Conservation (phyloP, 306 rosid species). For the Biancaea sappan region DNA sequence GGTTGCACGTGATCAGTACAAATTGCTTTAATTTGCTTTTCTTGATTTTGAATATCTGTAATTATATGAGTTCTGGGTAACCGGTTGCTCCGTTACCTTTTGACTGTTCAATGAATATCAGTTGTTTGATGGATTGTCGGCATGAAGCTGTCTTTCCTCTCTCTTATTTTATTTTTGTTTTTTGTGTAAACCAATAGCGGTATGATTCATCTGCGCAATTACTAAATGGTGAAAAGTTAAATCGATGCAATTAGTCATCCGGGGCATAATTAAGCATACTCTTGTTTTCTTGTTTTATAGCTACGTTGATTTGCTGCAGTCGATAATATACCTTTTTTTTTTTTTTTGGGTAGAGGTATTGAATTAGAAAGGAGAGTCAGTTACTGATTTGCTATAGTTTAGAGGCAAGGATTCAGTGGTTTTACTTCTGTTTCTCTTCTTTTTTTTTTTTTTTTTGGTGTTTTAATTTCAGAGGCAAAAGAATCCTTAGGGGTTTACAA, state of each 20-base stretch:
- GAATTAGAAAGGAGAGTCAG: neutral
- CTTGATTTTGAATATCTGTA: neutral
- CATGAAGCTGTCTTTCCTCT: neutral
- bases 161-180: neutral
- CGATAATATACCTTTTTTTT: neutral
- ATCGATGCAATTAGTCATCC: neutral
- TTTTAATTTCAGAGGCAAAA: neutral
- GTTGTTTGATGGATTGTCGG: slow-evolving; percentile 22
- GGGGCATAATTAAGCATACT: neutral
- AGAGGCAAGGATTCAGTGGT: neutral
- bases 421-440: no score
- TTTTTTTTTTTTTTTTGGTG: no score
- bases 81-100: slow-evolving; percentile 7
- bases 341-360: neutral
- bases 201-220: neutral
- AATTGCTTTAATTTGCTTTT: neutral
- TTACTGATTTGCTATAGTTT: neutral
- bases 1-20: neutral
- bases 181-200: neutral
- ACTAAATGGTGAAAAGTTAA: neutral
- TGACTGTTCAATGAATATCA: slow-evolving; percentile 7
- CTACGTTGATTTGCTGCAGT: neutral
- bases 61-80: slow-evolving; percentile 10
- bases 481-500: neutral
- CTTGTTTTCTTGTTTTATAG: neutral